phyloP scores from a whole-genome alignment of 2,329 filamentous ascomycete genomes.

The Pyrenochaeta sp. region DNA sequence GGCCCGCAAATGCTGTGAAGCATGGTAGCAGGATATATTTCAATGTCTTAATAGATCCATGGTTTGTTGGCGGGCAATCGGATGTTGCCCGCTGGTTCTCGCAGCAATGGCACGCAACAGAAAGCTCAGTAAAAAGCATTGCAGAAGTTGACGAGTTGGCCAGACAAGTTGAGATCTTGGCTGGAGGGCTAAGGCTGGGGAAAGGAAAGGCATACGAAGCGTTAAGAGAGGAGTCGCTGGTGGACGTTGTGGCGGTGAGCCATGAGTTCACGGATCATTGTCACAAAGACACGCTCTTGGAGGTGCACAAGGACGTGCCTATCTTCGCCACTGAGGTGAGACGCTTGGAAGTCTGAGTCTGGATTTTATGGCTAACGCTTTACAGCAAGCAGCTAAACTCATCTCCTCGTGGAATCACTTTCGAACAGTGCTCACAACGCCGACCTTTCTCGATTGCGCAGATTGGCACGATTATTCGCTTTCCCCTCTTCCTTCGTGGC shows the following conservation, averaged over 20 bases:
- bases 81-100: constrained; percentile 72
- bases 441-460: constrained; percentile 52
- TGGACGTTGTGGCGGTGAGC: constrained; percentile 68
- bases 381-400: constrained; percentile 62
- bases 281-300: constrained; percentile 67
- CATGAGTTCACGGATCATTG: constrained; percentile 77
- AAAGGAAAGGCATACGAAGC: constrained; percentile 20
- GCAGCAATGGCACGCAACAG: constrained; percentile 68
- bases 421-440: constrained; percentile 60
- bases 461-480: constrained; percentile 59
- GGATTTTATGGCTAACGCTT: neutral
- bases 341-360: neutral
- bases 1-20: constrained; percentile 55
- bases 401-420: constrained; percentile 69
- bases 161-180: constrained; percentile 58
- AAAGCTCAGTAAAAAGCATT: constrained; percentile 64
- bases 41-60: constrained; percentile 73
- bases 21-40: constrained; percentile 62
- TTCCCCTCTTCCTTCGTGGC: constrained; percentile 64
- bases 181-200: constrained; percentile 37
- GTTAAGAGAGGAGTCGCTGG: constrained; percentile 41
- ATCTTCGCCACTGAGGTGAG: constrained; percentile 64
- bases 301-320: constrained; percentile 63
- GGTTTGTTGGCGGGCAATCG: constrained; percentile 69
- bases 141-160: constrained; percentile 64